Evolutionary conservation across 306 rosid species (phyloP).

Genomic region (Amphicarpaea edgeworthii): DNA sequence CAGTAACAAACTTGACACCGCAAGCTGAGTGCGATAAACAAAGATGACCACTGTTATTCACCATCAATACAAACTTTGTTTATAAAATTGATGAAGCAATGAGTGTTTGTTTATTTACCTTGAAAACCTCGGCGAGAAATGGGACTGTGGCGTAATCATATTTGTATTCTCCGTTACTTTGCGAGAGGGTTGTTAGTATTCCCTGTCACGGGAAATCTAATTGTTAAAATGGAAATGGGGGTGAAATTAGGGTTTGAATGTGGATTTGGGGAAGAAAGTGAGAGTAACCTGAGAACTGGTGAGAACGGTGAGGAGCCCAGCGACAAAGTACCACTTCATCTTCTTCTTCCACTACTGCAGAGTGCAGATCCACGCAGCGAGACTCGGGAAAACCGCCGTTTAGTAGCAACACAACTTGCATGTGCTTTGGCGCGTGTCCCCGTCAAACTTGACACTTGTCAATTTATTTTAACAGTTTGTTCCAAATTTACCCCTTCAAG

Average conservation of each 20-base stretch:
- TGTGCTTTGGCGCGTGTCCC: slow-evolving; percentile 11
- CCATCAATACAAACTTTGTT: not conserved
- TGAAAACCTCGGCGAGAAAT: slow-evolving; percentile 87
- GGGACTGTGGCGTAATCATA: slow-evolving; percentile 98
- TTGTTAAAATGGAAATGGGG: slow-evolving; percentile 16
- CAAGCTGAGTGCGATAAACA: slow-evolving; percentile 61
- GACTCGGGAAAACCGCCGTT: slow-evolving; percentile 24
- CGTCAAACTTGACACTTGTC: too few species aligned
- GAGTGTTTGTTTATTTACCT: slow-evolving; percentile 52
- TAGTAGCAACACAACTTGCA: not conserved
- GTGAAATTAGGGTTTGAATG: slow-evolving; percentile 20
- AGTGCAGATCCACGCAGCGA: slow-evolving; percentile 41
- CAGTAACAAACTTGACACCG: slow-evolving; percentile 77
- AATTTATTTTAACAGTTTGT: too few species aligned
- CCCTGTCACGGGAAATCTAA: slow-evolving; percentile 61
- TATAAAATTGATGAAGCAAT: slow-evolving; percentile 13
- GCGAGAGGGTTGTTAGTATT: slow-evolving; percentile 86
- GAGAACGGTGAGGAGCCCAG: slow-evolving; percentile 55
- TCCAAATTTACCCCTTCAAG: too few species aligned
- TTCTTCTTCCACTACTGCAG: slow-evolving; percentile 42
- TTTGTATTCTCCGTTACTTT: slow-evolving; percentile 70
- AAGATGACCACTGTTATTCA: slow-evolving; percentile 10
- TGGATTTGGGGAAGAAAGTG: not conserved
- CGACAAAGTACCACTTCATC: slow-evolving; percentile 61
- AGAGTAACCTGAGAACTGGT: slow-evolving; percentile 59